phyloP scores from a whole-genome alignment of 179 eudicot genomes.

The Corrigiola litoralis region DNA sequence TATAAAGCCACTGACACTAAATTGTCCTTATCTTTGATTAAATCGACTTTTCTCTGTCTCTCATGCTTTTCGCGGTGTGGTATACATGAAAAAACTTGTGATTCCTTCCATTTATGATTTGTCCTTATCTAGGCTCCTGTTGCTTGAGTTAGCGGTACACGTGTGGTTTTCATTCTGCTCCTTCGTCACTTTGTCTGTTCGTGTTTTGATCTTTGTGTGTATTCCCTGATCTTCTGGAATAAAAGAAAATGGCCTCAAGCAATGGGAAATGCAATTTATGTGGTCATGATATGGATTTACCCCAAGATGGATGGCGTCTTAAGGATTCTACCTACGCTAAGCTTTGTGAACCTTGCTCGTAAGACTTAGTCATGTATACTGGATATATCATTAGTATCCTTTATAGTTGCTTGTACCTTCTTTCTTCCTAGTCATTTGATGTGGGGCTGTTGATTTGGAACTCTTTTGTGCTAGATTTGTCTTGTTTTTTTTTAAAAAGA shows the following conservation, averaged over 20 bases:
- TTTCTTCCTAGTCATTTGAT: background rate
- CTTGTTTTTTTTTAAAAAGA: background rate
- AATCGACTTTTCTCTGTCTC: background rate
- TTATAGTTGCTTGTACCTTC: background rate
- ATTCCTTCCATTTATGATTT: background rate
- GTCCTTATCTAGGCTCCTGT: background rate
- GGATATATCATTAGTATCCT: background rate
- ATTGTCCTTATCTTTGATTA: constrained; percentile 4
- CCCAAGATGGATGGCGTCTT: constrained; percentile 2
- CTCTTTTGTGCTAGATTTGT: background rate
- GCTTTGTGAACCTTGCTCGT: constrained; percentile 25
- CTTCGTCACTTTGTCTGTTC: background rate
- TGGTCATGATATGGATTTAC: background rate
- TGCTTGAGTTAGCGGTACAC: background rate
- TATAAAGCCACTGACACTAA: constrained; percentile 7
- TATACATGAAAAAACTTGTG: constrained; percentile 5
- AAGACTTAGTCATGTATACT: constrained; percentile 18
- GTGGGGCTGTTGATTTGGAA: too few relatives aligned
- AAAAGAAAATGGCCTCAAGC: constrained; percentile 20
- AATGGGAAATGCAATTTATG: constrained; percentile 14
- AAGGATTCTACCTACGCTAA: constrained; percentile 5
- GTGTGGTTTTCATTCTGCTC: background rate
- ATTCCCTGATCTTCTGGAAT: background rate
- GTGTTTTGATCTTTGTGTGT: background rate
- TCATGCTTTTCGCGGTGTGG: background rate